Evolutionary conservation across 306 rosid genomes (phyloP), one percentile per base, ranked within the genome.

Genomic region (Hippophae gyantsensis): DNA sequence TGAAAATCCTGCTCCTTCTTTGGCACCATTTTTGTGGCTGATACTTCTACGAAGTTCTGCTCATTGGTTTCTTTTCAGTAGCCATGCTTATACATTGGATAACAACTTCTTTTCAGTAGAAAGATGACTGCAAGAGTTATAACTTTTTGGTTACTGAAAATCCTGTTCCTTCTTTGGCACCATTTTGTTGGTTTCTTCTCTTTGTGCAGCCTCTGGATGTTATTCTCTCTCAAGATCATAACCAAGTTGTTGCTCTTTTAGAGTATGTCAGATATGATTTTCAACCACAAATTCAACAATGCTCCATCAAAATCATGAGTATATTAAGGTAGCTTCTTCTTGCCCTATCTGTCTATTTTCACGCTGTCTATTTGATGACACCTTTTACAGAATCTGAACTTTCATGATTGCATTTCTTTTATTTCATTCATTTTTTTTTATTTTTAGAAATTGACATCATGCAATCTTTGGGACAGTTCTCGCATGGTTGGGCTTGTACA

Each of bases 201-300:
- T 13, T 66, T 54, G 54, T 79, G 75, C 95, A 92, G 98, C 96
- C 98, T 43, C 76, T 92, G 89, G 96, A 92, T 73, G 78, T 87
- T 73, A 81, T 92, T 64, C 96, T 92, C 61, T 80, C 96, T 44
- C 98, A 92, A 69, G 98, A 92, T 83, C 95, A 83, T 64, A 79
- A 78, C 78, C 98, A 92, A 81, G 78, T 92, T 72, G 84, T 92
- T 58, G 86, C 87, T 18, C 72, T 92, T 53, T 76, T 92, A 84
- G 98, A 92, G 84, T 92, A 87, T 67, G 95, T 81, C 68, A 81
- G 98, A 92, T 92, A 92, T 71, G 98, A 92, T 71, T 81, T 81
- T 80, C 89, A 61, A 69, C 96, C 95, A 59, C 85, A 79, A 74
- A 78, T 87, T 73, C 98, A 87, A 75, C 89, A 81, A 75, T 78